Evolutionary conservation across 306 rosid species (phyloP).

Genomic region (Quercus glauca): DNA sequence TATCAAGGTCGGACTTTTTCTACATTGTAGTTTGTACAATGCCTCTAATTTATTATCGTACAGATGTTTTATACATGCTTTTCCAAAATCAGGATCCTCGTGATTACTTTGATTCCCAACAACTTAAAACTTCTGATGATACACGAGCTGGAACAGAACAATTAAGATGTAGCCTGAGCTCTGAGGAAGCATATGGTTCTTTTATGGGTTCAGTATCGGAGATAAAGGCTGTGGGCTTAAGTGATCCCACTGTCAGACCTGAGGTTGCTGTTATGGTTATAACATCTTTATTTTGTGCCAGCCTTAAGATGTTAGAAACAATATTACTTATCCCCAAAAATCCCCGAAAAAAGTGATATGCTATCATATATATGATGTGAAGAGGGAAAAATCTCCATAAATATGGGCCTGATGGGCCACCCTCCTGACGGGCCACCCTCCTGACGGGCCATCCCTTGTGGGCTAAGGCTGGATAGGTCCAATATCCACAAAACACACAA

Average conservation of each 20-base stretch:
- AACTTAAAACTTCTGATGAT: slow-evolving; percentile 69
- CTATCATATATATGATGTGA: not conserved
- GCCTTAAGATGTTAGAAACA: not conserved
- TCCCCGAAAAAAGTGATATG: not conserved
- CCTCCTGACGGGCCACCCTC: no score
- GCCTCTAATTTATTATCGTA: not conserved
- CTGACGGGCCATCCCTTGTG: no score
- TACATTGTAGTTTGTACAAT: not conserved
- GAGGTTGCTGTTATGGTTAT: slow-evolving; percentile 73
- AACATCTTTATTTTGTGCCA: slow-evolving; percentile 10
- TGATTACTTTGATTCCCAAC: slow-evolving; percentile 91
- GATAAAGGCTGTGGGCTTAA: slow-evolving; percentile 59
- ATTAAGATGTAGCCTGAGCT: slow-evolving; percentile 57
- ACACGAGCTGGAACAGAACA: slow-evolving; percentile 60
- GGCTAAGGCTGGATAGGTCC: no score
- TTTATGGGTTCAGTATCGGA: slow-evolving; percentile 70
- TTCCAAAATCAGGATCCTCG: slow-evolving; percentile 77
- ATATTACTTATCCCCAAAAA: not conserved
- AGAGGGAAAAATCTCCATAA: no score
- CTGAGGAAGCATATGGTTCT: slow-evolving; percentile 67
- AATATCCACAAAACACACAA: no score
- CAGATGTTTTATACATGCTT: slow-evolving; percentile 16
- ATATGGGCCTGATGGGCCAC: no score
- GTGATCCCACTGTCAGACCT: slow-evolving; percentile 60
- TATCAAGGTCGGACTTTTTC: slow-evolving; percentile 68